Percentiles rank a stretch among this genome's conserved stretches.
Evolutionary conservation across 192 early-diverging fungal species (phyloP).

Genomic region (Chytriomyces hyalinus): DNA sequence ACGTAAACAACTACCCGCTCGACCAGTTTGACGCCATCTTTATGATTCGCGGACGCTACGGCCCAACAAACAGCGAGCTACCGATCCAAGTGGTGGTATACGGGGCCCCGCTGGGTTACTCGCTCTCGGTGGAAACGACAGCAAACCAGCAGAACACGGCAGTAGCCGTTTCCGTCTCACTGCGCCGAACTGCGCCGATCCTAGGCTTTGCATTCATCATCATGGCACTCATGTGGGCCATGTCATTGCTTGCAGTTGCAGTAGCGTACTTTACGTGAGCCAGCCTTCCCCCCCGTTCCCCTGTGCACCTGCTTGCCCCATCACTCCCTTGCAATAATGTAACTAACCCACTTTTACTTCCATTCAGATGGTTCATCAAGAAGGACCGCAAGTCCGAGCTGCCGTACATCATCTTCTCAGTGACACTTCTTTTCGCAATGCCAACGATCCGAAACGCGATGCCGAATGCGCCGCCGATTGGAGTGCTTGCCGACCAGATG

Average conservation of each 20-base stretch:
- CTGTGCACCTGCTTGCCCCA: too few species aligned
- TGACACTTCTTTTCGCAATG: constrained; percentile 23
- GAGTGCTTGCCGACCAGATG: constrained; percentile 25
- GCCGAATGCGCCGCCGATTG: constrained; percentile 21
- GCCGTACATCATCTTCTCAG: constrained; percentile 4
- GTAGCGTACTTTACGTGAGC: constrained; percentile 2
- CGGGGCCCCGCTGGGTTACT: neutral
- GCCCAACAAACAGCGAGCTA: neutral
- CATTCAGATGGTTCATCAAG: neutral
- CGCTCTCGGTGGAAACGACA: neutral
- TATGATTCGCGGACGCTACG: neutral
- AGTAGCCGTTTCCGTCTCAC: neutral
- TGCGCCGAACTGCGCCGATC: neutral
- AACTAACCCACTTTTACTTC: too few species aligned
- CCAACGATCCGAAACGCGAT: constrained; percentile 27
- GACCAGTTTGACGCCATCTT: constrained; percentile 1
- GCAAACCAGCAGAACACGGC: constrained; percentile 2
- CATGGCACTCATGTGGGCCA: constrained; percentile 17
- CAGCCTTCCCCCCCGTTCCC: too few species aligned
- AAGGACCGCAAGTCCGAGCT: constrained; percentile 13
- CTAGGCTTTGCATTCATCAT: constrained; percentile 12
- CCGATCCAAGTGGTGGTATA: neutral
- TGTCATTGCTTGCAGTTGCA: neutral
- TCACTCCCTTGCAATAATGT: too few species aligned
- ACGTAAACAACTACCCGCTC: constrained; percentile 14